Percentiles rank a stretch among this genome's conserved stretches.
Conservation (phyloP, 163 green algal genomes). For the Chlorella variabilis region DNA sequence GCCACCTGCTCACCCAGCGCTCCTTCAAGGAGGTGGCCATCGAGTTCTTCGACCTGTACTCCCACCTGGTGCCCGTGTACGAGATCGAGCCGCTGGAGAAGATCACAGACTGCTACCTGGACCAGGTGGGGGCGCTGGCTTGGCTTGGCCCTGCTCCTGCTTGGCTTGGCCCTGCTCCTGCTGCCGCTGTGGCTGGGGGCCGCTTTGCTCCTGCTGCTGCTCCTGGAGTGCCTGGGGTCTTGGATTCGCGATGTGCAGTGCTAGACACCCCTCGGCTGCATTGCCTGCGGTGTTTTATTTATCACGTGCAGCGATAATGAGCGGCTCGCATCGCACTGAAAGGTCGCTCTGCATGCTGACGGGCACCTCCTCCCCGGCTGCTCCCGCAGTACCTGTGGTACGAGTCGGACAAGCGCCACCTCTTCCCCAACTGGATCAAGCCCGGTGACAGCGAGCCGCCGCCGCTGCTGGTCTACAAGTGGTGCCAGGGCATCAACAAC, state of each 20-base stretch:
- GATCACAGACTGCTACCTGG: constrained; percentile 98
- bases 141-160: neutral
- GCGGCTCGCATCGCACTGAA: too few relatives aligned
- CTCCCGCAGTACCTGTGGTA: constrained; percentile 96
- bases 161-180: neutral
- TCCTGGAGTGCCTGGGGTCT: too few relatives aligned
- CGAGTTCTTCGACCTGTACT: constrained; percentile 98
- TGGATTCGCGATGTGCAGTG: neutral
- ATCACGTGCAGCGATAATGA: too few relatives aligned
- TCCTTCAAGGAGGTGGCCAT: constrained; percentile 99
- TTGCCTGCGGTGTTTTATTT: too few relatives aligned
- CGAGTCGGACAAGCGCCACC: constrained; percentile 96
- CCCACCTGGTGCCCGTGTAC: constrained; percentile 88
- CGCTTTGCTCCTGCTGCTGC: too few relatives aligned
- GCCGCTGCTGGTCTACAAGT: constrained; percentile 99
- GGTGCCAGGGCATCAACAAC: constrained; percentile 99
- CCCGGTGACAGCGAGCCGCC: constrained; percentile 96
- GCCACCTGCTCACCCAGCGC: constrained; percentile 97
- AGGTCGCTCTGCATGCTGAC: too few relatives aligned
- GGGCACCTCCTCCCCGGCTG: neutral
- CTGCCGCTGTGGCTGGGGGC: neutral
- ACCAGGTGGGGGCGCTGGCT: constrained; percentile 59
- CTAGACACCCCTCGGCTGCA: too few relatives aligned
- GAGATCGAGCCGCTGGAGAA: constrained; percentile 99
- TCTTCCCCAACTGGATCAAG: constrained; percentile 99